Conservation (phyloP, 2,329 filamentous ascomycete genomes). For the Grosmannia serpens region DNA sequence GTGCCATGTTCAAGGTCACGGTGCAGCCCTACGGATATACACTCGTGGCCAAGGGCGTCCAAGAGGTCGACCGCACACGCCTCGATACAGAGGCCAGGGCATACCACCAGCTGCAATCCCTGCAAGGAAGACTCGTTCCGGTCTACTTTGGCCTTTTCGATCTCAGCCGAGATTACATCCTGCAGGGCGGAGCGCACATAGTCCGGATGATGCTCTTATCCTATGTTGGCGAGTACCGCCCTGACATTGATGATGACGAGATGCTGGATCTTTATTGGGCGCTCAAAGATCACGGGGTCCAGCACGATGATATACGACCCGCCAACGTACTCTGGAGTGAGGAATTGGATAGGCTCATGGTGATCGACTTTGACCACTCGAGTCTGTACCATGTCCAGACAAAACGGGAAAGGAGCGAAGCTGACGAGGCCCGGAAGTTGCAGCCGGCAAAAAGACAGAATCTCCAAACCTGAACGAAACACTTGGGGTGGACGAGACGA, state of each 20-base stretch:
- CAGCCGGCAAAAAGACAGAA: too few relatives aligned
- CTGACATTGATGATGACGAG: not conserved
- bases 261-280: not conserved
- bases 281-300: not conserved
- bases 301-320: constrained; percentile 1
- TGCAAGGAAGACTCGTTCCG: constrained; percentile 3
- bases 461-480: too few relatives aligned
- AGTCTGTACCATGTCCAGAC: not conserved
- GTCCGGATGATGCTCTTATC: constrained; percentile 3
- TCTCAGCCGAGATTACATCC: not conserved
- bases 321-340: constrained; percentile 2
- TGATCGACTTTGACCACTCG: constrained; percentile 1
- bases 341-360: not conserved
- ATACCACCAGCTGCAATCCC: not conserved
- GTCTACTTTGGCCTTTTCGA: constrained; percentile 2
- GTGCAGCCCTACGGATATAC: not conserved
- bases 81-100: not conserved
- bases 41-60: constrained; percentile 1
- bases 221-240: constrained; percentile 1
- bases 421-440: too few relatives aligned
- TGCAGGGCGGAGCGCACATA: not conserved
- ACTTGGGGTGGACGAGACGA: too few relatives aligned
- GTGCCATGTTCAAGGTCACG: constrained; percentile 2
- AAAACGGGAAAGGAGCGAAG: not conserved
- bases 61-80: not conserved